Evolutionary conservation across 2,329 filamentous ascomycete species (phyloP).

Genomic region (Talaromyces sp.): DNA sequence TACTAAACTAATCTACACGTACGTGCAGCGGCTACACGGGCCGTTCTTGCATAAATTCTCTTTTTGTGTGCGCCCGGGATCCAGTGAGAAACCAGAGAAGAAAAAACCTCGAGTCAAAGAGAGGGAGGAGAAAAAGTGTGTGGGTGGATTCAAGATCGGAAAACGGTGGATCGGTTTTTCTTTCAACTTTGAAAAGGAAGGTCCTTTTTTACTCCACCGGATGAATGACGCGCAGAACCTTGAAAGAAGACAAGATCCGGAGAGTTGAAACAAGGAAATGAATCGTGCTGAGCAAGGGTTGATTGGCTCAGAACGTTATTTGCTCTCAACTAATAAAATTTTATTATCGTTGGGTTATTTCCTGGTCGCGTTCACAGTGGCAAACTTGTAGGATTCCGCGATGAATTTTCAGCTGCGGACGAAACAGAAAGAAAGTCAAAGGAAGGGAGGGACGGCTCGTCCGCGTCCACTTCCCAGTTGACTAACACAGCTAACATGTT

Average conservation of each 20-base stretch:
- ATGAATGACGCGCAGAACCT: constrained; percentile 1
- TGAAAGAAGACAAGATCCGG: background rate
- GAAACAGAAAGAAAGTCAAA: background rate
- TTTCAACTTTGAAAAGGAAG: background rate
- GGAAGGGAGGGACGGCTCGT: constrained; percentile 5
- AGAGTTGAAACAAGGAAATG: background rate
- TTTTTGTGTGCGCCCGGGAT: constrained; percentile 1
- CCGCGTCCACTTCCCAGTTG: background rate
- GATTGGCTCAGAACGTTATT: background rate
- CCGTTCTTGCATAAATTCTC: constrained; percentile 11
- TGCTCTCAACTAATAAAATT: background rate
- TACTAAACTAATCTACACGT: background rate
- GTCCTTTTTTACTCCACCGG: background rate
- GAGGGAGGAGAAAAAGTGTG: background rate
- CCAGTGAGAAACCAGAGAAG: constrained; percentile 1
- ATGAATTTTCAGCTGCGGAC: constrained; percentile 1
- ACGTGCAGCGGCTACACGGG: constrained; percentile 13
- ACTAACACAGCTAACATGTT: background rate
- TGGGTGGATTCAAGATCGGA: background rate
- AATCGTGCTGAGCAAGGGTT: background rate
- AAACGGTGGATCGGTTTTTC: background rate
- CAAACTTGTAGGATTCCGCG: background rate
- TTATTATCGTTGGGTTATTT: background rate
- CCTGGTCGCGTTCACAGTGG: background rate
- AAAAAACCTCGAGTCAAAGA: background rate